Evolutionary conservation across 2,329 filamentous ascomycete genomes (phyloP), one percentile per base, ranked within the genome.

Genomic region (Trichoderma endophyticum): DNA sequence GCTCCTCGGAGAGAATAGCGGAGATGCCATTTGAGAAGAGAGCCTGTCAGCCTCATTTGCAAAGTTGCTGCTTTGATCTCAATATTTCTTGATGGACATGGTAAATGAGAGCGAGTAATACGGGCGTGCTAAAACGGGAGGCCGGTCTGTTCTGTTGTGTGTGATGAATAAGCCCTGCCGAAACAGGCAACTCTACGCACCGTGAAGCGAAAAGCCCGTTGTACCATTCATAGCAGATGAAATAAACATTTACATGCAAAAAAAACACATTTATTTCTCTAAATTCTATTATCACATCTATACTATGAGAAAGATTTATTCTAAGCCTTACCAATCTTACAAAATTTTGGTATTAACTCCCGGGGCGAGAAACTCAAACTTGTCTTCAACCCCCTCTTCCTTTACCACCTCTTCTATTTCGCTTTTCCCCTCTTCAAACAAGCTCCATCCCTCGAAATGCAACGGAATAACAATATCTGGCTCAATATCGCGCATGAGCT

Each of bases 361-460:
- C 5, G 26, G 62, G 14, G 26, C 11, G 11, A 65, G 39, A n/a
- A 65, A 65, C 39, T 51, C 54, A 5, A 65, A 65, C 57, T 80
- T 77, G 6, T 82, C 78, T 8, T 32, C 57, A 7, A 84, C 72
- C 0, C 81, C 81, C 56, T 81, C 81, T 14, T 75, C 74, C 65
- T 78, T 74, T 15, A 85, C 80, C 8, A 73, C 79, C 59, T 76
- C 48, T 1, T 39, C 61, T 21, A 85, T 71, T 14, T 78, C 77
- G 5, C 77, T 72, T 5, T 77, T 76, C 36, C 76, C 74, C 73
- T 86, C 78, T 1, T 79, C 80, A 67, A 85, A 85, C 73, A 86
- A 83, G 0, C 74, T 75, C 84, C 84, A 86, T 1, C 78, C 79
- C 62, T 86, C 84, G 66, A 79, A 86, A 71, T 86, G 84, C 80